Evolutionary conservation across 345 rosid species (phyloP).

Genomic region (Linum tenue): DNA sequence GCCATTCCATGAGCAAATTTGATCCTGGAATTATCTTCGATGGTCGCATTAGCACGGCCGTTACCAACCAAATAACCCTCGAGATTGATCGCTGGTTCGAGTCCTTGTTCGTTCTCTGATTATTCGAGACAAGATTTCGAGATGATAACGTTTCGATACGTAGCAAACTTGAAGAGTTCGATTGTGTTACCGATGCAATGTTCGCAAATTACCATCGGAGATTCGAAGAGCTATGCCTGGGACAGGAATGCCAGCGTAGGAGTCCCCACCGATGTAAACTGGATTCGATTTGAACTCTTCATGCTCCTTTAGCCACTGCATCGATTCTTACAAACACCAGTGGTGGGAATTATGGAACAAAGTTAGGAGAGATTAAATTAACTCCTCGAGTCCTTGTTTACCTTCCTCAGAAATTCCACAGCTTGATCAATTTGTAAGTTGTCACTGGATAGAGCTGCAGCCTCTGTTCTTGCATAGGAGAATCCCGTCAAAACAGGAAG

Average conservation of each 20-base stretch:
- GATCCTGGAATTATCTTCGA: slow-evolving; percentile 28
- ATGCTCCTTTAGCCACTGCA: slow-evolving; percentile 57
- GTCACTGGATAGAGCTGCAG: slow-evolving; percentile 38
- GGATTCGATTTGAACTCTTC: slow-evolving; percentile 41
- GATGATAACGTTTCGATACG: neutral
- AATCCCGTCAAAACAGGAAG: slow-evolving; percentile 70
- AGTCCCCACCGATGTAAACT: slow-evolving; percentile 59
- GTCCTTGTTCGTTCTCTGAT: slow-evolving; percentile 51
- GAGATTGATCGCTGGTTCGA: slow-evolving; percentile 39
- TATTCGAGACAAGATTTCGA: neutral
- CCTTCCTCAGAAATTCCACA: slow-evolving; percentile 45
- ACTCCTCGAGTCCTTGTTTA: slow-evolving; percentile 3
- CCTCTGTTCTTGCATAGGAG: slow-evolving; percentile 41
- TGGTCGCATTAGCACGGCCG: slow-evolving; percentile 18
- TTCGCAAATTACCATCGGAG: slow-evolving; percentile 30
- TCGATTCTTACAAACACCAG: neutral
- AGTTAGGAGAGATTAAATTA: too few species aligned
- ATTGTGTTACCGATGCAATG: neutral
- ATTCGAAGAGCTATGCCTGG: slow-evolving; percentile 48
- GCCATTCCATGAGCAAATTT: slow-evolving; percentile 62
- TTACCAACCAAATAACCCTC: slow-evolving; percentile 51
- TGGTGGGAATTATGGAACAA: too few species aligned
- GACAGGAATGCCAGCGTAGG: slow-evolving; percentile 48
- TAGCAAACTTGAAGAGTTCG: neutral
- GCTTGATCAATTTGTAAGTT: slow-evolving; percentile 34